Conservation (phyloP, 768 basidiomycete genomes). For the Tricholoma matsutake region DNA sequence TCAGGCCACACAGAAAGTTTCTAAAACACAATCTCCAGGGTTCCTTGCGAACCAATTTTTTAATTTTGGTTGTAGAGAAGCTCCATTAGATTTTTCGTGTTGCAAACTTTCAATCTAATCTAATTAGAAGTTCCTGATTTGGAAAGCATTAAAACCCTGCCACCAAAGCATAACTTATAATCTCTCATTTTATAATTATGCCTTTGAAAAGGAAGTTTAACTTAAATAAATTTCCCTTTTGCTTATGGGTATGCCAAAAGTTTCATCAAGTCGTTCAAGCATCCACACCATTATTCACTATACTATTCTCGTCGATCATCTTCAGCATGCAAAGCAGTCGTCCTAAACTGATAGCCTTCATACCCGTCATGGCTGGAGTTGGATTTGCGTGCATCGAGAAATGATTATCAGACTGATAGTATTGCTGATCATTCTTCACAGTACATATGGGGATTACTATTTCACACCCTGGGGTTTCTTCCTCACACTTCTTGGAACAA, state of each 20-base stretch:
- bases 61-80: too few relatives aligned
- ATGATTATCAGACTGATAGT: not conserved
- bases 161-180: too few relatives aligned
- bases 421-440: constrained; percentile 25
- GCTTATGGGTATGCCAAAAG: constrained; percentile 35
- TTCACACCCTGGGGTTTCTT: constrained; percentile 83
- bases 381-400: constrained; percentile 71
- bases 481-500: constrained; percentile 85
- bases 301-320: constrained; percentile 69
- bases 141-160: too few relatives aligned
- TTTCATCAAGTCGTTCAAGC: constrained; percentile 98
- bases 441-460: constrained; percentile 95
- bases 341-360: constrained; percentile 64
- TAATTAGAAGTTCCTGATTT: too few relatives aligned
- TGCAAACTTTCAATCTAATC: too few relatives aligned
- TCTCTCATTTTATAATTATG: too few relatives aligned
- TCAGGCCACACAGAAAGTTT: too few relatives aligned
- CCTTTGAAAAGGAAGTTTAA: too few relatives aligned
- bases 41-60: too few relatives aligned
- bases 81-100: too few relatives aligned
- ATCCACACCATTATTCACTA: constrained; percentile 89
- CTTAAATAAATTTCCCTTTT: not conserved
- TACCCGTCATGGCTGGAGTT: constrained; percentile 88
- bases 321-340: constrained; percentile 58
- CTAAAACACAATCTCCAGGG: too few relatives aligned